Evolutionary conservation across 805 yeast genomes (phyloP), one percentile per base, ranked within the genome.

Genomic region (Monosporozyma solicola): DNA sequence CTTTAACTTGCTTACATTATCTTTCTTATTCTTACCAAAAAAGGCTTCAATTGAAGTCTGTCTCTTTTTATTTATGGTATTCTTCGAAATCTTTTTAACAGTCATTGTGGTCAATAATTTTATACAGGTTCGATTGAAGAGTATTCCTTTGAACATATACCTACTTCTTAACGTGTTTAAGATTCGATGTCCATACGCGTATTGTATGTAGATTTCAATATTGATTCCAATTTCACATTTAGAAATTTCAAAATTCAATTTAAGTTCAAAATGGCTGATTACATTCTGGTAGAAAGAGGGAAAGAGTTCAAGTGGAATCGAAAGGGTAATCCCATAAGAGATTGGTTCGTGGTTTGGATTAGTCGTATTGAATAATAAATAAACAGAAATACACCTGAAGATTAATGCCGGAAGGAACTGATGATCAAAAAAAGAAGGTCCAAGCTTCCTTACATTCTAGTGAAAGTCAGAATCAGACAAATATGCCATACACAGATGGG

Each of bases 1-100:
- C 39, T 35, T 35, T 35, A 35, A 35, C 16, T 35, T 35, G 15
- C 16, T 15, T 11, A 15, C 20, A 15, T 7, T 35, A 35, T 54
- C 55, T 53, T 59, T 57, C 39, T 35, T 53, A 15, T 35, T 35
- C 11, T 27, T 43, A 13, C 48, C 44, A 48, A 61, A 60, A 32
- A 61, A 61, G 5, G 57, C 61, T 16, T 56, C 58, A 43, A 61
- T 60, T 0, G 56, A 52, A 7, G 53, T 33, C 35, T 53, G 57
- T 47, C 53, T 56, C 37, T 57, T 52, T 22, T 52, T 52, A 8
- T 7, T 11, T 7, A 11, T 5, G 1, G 25, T 5, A 8, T 20
- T 39, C 43, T 39, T 39, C 10, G 15, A 3, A 22, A 39, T 13
- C 11, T 39, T 39, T 13, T 11, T 22, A 5, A 39, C 43, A 20